Evolutionary conservation across 306 rosid species (phyloP), one percentile per base, ranked within the genome.

Genomic region (Fragaria ananassa): DNA sequence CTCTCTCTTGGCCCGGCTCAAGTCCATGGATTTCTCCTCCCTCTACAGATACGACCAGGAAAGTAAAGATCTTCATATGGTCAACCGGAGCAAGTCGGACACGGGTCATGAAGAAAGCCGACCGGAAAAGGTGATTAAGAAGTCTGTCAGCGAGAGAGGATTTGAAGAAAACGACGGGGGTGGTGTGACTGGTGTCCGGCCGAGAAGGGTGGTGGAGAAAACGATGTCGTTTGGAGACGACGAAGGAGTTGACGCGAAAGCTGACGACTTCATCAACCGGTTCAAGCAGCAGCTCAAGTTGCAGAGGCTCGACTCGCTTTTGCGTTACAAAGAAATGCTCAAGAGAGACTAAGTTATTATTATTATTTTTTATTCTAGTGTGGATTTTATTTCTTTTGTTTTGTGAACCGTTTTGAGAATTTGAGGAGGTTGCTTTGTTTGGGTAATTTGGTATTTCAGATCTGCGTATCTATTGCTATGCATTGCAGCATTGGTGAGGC

Each of bases 231-330:
- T 8, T 3, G 74, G 5, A 8, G 91, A 76, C 9, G 93, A 87
- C 6, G 88, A 87, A 21, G 91, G 56, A 27, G 96, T 94, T 5
- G 97, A 94, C 23, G 89, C 85, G 6, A 90, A 85, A 60, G 96
- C 97, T 0, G 97, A 94, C 45, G 96, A 94, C 78, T 92, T 94
- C 44, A 94, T 94, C 0, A 94, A 83, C 82, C 89, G 68, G 76
- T 94, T 94, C 68, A 92, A 81, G 81, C 88, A 89, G 81, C 98
- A 94, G 67, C 76, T 94, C 58, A 83, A 65, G 83, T 74, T 92
- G 81, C 98, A 94, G 80, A 88, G 96, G 83, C 79, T 92, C 5
- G 83, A 90, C 3, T 92, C 98, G 10, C 53, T 91, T 41, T 66
- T 85, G 68, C 90, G 96, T 66, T 80, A 69, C 87, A 74, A 81